A percentile compares a stretch with the other conserved stretches of the same genome.
These are phyloP conservation scores for Oryza coarctata DNA, from an alignment of 176 grass and related monocot species.

Conservation along the genomic window DNA sequence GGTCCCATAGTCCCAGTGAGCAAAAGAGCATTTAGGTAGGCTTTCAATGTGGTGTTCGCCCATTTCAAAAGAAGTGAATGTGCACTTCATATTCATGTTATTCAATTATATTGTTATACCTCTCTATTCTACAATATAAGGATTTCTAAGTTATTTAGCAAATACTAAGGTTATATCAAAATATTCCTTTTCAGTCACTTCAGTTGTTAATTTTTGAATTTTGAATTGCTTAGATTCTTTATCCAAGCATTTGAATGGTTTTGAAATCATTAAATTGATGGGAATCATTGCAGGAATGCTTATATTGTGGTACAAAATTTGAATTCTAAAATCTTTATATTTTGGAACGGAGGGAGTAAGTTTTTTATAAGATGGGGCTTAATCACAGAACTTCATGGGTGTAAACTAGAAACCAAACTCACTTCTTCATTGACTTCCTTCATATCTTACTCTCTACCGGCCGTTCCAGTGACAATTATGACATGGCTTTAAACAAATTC, in stretches of 20 bases:
- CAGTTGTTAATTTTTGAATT: too few relatives aligned
- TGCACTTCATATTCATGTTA: background rate
- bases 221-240: too few relatives aligned
- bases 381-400: background rate
- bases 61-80: background rate
- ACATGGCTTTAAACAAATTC: background rate
- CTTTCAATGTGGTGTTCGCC: background rate
- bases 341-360: too few relatives aligned
- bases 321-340: too few relatives aligned
- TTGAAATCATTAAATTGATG: too few relatives aligned
- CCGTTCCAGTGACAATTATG: background rate
- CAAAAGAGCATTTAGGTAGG: background rate
- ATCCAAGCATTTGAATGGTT: too few relatives aligned
- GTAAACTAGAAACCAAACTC: background rate
- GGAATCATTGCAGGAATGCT: too few relatives aligned
- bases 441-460: background rate
- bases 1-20: background rate
- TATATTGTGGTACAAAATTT: too few relatives aligned
- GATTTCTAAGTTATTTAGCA: too few relatives aligned
- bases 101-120: background rate
- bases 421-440: background rate
- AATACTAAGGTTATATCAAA: too few relatives aligned
- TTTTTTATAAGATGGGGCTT: background rate
- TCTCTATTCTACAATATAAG: too few relatives aligned
- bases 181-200: too few relatives aligned